Evolutionary conservation across 2,329 filamentous ascomycete genomes (phyloP), one percentile per base, ranked within the genome.

Genomic region (Talaromyces piceae): DNA sequence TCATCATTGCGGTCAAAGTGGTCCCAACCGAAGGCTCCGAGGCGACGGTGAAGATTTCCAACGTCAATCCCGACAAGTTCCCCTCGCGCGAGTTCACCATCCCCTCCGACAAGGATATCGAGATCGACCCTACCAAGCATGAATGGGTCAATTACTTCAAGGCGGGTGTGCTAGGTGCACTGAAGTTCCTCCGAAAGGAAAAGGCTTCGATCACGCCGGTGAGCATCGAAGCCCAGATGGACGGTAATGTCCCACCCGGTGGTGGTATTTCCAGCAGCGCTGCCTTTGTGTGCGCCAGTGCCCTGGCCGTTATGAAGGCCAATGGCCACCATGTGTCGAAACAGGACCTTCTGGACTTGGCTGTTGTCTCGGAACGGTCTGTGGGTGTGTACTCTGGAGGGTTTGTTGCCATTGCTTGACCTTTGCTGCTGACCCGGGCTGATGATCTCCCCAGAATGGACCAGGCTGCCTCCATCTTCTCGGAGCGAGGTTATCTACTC

Each of bases 121-220:
- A 86, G 20, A 95, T 98, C 61, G 90, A 97, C 68, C 80, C 88
- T 6, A 83, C 82, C 16, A 80, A 86, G 59, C 87, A 94, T 58
- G 90, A 96, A 72, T 98, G 93, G 93, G 87, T 89, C 52, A 98
- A 97, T 68, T 98, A 98, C 77, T 97, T 98, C 81, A 94, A 93
- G 73, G 88, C 89, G 49, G 93, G 93, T 0, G 76, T 97, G 46
- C 77, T 82, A 30, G 93, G 91, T 26, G 91, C 91, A 1, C 72
- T 95, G 51, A 81, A 87, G 61, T 76, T 95, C 53, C 74, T 98
- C 57, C 78, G 82, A 46, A 72, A 77, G 65, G 81, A 83, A 70
- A 85, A 85, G 66, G 64, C 77, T 26, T 73, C 75, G 8, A 86
- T 89, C 64, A 76, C 76, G 41, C 85, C 88, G 2, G 78, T 79